A percentile compares a stretch with the other conserved stretches of the same genome.
Conservation (phyloP, 768 basidiomycete species). For the Auricularia cornea region DNA sequence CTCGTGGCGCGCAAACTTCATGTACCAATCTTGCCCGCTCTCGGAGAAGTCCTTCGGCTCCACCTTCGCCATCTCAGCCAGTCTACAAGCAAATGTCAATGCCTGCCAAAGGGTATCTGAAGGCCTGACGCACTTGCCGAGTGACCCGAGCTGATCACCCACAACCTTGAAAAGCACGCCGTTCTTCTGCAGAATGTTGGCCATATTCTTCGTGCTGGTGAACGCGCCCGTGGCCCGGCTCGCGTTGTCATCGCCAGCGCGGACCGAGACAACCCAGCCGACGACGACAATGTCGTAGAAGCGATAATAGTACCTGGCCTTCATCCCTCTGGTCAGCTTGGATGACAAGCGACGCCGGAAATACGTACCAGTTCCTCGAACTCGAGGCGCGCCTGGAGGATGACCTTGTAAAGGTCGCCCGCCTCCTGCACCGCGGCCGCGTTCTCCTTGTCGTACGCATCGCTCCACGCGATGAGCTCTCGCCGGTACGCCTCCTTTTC, state of each 20-base stretch:
- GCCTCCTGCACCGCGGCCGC: not conserved
- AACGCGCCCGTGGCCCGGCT: not conserved
- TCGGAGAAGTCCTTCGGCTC: no score
- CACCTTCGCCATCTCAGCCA: no score
- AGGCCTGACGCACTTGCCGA: no score
- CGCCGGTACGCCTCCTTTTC: not conserved
- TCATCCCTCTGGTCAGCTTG: not conserved
- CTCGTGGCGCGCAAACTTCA: no score
- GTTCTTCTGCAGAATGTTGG: not conserved
- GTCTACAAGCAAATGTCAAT: no score
- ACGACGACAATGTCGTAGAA: not conserved
- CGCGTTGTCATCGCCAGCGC: not conserved
- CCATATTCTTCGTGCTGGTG: not conserved
- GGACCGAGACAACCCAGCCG: not conserved
- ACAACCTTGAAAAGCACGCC: no score
- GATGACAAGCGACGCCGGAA: not conserved
- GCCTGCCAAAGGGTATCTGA: no score
- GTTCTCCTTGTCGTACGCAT: not conserved
- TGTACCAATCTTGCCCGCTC: no score
- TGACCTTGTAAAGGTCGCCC: not conserved
- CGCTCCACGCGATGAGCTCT: not conserved
- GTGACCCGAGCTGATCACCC: no score
- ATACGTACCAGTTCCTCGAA: not conserved
- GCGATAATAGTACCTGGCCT: not conserved
- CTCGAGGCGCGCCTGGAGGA: not conserved